These are phyloP conservation scores for Lagerstroemia speciosa DNA, from an alignment of 345 rosid species.

Conservation along the genomic window DNA sequence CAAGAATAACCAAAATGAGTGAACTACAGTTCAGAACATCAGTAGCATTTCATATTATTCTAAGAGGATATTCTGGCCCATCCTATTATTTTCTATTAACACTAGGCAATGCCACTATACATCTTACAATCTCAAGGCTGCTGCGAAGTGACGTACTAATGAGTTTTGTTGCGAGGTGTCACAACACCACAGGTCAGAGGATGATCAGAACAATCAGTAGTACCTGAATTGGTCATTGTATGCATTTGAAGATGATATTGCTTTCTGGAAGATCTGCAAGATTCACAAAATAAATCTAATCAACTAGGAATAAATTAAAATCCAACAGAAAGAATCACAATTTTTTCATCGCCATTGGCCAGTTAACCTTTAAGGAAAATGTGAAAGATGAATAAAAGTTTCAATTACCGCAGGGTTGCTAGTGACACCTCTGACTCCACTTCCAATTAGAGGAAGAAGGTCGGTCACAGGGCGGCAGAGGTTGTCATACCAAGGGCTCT, in stretches of 20 bases:
- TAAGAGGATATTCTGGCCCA: background rate
- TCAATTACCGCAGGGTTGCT: constrained; percentile 91
- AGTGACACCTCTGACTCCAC: constrained; percentile 97
- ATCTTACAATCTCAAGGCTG: background rate
- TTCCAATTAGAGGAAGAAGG: constrained; percentile 71
- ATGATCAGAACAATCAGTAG: constrained; percentile 4
- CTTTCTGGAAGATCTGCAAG: constrained; percentile 95
- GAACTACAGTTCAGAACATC: no score
- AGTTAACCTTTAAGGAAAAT: background rate
- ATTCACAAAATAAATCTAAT: no score
- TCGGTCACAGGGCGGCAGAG: constrained; percentile 94
- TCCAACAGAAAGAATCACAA: background rate
- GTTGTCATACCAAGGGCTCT: constrained; percentile 99
- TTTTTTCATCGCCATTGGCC: background rate
- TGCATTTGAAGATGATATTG: constrained; percentile 91
- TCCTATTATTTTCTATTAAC: no score
- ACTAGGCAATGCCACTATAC: background rate
- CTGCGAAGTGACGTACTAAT: background rate
- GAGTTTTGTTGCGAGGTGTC: background rate
- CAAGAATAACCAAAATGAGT: background rate
- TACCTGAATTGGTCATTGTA: constrained; percentile 96
- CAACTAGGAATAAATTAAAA: background rate
- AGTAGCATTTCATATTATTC: background rate
- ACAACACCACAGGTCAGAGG: background rate
- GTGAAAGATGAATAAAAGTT: background rate